Percentiles rank a stretch among this genome's conserved stretches.
Evolutionary conservation across 1,139 yeast genomes (phyloP).

Genomic region (Protomyces inouyei): DNA sequence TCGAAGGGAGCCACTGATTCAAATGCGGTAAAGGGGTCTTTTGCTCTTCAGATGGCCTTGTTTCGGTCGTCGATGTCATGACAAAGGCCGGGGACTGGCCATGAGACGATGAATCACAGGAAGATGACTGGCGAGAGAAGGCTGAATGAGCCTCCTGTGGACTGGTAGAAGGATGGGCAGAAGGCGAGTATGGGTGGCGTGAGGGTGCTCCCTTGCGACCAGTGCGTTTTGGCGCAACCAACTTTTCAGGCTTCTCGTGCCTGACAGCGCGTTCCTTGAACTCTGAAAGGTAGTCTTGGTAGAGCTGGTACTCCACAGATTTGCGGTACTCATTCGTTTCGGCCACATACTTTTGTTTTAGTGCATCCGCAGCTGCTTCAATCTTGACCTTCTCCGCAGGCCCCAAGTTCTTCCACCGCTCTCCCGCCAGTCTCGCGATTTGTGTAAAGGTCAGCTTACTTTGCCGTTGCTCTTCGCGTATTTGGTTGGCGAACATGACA

Average conservation of each 20-base stretch:
- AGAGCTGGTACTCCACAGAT: slow-evolving; percentile 10
- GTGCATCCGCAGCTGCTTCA: slow-evolving; percentile 17
- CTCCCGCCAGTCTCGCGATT: slow-evolving; percentile 17
- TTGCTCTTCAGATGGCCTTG: too few relatives aligned
- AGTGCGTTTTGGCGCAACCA: slow-evolving; percentile 8
- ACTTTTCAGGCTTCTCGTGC: slow-evolving; percentile 20
- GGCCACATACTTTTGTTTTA: slow-evolving; percentile 2
- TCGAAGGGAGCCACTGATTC: background rate
- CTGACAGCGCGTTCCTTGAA: slow-evolving; percentile 19
- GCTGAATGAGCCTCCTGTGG: too few relatives aligned
- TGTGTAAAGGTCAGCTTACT: slow-evolving; percentile 16
- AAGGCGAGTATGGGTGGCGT: too few relatives aligned
- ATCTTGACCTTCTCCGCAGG: slow-evolving; percentile 9
- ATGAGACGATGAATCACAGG: too few relatives aligned
- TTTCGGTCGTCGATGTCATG: too few relatives aligned
- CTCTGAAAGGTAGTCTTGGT: slow-evolving; percentile 25
- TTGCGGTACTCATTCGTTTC: slow-evolving; percentile 11
- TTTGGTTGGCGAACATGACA: slow-evolving; percentile 21
- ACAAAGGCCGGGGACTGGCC: too few relatives aligned
- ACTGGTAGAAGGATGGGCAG: too few relatives aligned
- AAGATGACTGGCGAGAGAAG: too few relatives aligned
- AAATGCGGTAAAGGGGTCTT: background rate
- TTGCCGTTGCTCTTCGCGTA: slow-evolving; percentile 22
- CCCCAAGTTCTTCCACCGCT: slow-evolving; percentile 22
- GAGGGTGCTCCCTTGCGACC: background rate